Percentiles rank a stretch among this genome's conserved stretches.
Evolutionary conservation across 345 rosid genomes (phyloP).

Genomic region (Crucihimalaya himalaica): DNA sequence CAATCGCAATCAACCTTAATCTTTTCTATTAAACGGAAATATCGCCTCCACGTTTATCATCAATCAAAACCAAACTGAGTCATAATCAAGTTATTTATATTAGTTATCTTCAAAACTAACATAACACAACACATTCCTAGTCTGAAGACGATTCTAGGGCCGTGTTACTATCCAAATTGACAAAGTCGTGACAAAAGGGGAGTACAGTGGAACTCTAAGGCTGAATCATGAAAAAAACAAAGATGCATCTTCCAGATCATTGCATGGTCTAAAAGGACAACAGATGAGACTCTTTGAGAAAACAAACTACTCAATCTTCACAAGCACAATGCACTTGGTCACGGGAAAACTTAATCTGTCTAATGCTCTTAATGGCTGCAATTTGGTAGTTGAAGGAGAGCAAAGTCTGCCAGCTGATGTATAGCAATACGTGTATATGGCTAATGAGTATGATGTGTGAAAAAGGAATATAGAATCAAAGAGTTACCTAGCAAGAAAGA

Average conservation of each 20-base stretch:
- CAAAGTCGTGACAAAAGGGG: slow-evolving; percentile 80
- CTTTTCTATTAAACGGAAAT: too few species aligned
- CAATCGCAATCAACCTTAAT: too few species aligned
- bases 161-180: slow-evolving; percentile 87
- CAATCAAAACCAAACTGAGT: too few species aligned
- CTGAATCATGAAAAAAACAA: slow-evolving; percentile 66
- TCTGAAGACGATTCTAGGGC: slow-evolving; percentile 71
- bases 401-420: slow-evolving; percentile 33
- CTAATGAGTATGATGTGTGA: slow-evolving; percentile 27
- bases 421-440: slow-evolving; percentile 43
- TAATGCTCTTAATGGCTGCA: slow-evolving; percentile 19
- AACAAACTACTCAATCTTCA: slow-evolving; percentile 18
- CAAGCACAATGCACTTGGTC: slow-evolving; percentile 13
- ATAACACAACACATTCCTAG: slow-evolving; percentile 14
- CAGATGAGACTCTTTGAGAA: slow-evolving; percentile 31
- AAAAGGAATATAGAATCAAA: slow-evolving; percentile 31
- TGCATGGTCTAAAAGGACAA: slow-evolving; percentile 63
- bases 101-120: too few species aligned
- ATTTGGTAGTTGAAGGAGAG: slow-evolving; percentile 22
- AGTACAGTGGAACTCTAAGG: slow-evolving; percentile 67
- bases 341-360: slow-evolving; percentile 2
- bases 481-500: slow-evolving; percentile 31
- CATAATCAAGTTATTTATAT: too few species aligned
- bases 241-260: slow-evolving; percentile 66
- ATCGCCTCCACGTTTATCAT: too few species aligned